These are phyloP conservation scores for Taiozyma sp. DNA, from an alignment of 1,139 yeast genomes.

Conservation along the genomic window DNA sequence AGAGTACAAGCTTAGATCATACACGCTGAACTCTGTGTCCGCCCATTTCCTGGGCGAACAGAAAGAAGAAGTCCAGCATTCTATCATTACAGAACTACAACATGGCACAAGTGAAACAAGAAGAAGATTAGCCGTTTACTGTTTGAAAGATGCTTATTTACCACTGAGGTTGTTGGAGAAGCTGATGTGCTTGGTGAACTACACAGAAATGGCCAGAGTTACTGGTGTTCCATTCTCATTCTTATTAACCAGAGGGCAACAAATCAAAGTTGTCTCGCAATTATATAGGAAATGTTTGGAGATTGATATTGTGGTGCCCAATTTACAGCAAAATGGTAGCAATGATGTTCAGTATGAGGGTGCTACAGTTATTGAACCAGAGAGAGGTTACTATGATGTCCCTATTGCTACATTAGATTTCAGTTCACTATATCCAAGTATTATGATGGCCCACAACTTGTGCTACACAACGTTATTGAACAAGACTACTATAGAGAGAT, in stretches of 20 bases:
- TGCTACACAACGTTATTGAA: conserved; percentile 89
- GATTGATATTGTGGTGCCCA: conserved; percentile 85
- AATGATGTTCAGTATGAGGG: conserved; percentile 93
- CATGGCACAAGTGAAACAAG: conserved; percentile 92
- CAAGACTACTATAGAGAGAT: conserved; percentile 61
- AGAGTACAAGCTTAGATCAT: conserved; percentile 91
- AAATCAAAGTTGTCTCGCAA: conserved; percentile 94
- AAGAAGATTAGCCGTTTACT: conserved; percentile 92
- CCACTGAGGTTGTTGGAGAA: conserved; percentile 87
- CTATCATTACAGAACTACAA: conserved; percentile 91
- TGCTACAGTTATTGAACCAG: conserved; percentile 97
- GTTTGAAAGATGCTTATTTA: conserved; percentile 92
- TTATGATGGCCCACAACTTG: conserved; percentile 98
- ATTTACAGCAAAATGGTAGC: conserved; percentile 75
- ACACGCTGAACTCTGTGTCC: conserved; percentile 92
- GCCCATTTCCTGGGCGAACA: conserved; percentile 94
- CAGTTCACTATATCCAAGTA: conserved; percentile 95
- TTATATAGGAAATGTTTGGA: conserved; percentile 86
- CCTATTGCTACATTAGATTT: conserved; percentile 98
- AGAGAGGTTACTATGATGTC: conserved; percentile 90
- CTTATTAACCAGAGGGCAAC: conserved; percentile 89
- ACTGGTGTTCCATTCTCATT: conserved; percentile 98
- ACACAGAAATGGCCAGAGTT: conserved; percentile 99
- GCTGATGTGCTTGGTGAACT: conserved; percentile 92
- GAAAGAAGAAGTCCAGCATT: conserved; percentile 97